Base-by-base conservation (phyloP, 257 asterid species). In the Leonotis leonurus region DNA sequence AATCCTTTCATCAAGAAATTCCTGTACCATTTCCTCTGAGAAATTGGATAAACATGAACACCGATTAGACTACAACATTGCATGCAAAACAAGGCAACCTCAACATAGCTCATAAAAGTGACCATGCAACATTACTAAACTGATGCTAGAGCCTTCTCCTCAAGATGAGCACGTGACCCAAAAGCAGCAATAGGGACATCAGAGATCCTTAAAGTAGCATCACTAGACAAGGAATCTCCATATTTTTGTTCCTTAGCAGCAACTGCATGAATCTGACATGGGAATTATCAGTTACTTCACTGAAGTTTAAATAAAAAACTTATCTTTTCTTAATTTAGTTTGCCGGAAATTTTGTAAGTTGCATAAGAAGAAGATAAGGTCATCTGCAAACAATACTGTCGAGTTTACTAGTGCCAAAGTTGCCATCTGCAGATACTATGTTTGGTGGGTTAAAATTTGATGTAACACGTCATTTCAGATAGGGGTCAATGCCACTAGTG, bases 121-220 rank as follows among this genome's bases (percentile, higher is more conserved):
- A 46, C 16, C 60, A 40, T 70, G 70, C 48, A 54, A 70, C 55
- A 66, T 61, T 56, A 88, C 97, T 74, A 70, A 78, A 93, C 99
- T 73, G 99, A 76, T 67, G 99, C 90, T 64, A 93, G 70, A 73
- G 96, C 99, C 81, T 84, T 84, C 76, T 89, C 94, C 84, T 89
- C 99, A 32, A 93, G 96, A 82, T 93, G 99, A 78, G 99, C 99
- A 72, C 99, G 99, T 57, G 99, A 93, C 60, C 99, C 99, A 69
- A 93, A 85, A 77, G 90, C 96, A 70, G 86, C 92, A 64, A 88
- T 64, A 4, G 94, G 88, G 62, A 89, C 71, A 55, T 85, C 92
- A 46, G 97, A 81, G 67, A 87, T 82, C 71, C 69, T 87, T 65
- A 72, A 55, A 62, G 76, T 75, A 45, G 73, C 69, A 74, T 82